Base-by-base conservation (phyloP, 2,329 filamentous ascomycete genomes). In the Aureobasidium sp. region DNA sequence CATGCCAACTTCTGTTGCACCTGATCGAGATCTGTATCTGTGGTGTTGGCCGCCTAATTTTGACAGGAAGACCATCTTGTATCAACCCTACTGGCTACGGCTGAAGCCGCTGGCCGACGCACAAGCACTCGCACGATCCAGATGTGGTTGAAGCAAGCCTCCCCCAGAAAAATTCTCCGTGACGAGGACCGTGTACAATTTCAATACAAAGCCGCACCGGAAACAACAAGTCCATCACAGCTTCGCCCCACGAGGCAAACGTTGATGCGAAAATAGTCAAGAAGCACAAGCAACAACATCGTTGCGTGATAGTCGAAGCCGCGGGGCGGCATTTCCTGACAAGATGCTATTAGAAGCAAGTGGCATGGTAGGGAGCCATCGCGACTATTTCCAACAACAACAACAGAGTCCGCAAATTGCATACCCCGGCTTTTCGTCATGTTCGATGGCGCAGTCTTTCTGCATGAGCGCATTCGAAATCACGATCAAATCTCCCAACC, bases 171-270 rank as follows among this genome's bases (percentile, higher is more conserved):
- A 49, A 15, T 42, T 7, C 50, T 24, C 24, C 37, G 24, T 54
- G 19, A 54, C 50, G 50, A 42, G 50, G 37, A 54, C 49, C 49
- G 49, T 53, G 49, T 53, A 17, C 33, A 29, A 40, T n/a, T 53
- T 22, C 37, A 24, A n/a, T 54, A 39, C 45, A n/a, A 31, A n/a
- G 24, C 45, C 24, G 24, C 45, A 48, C 45, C 8, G 17, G 8
- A 29, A 42, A n/a, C 9, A 54, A 40, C 37, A 54, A 19, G 9
- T 14, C 5, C n/a, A 35, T 54, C 33, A 22, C 33, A 19, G 37
- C 50, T 42, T 39, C 22, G 22, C 24, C 50, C 14, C 33, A 24
- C 19, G 22, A 19, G 33, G 3, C 22, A 19, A 54, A 42, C 31
- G 8, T 54, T 24, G 24, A 22, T 54, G 24, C 27, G 22, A 53